Evolutionary conservation across 176 grass and related monocot species (phyloP).

Genomic region (Metroxylon sagu): DNA sequence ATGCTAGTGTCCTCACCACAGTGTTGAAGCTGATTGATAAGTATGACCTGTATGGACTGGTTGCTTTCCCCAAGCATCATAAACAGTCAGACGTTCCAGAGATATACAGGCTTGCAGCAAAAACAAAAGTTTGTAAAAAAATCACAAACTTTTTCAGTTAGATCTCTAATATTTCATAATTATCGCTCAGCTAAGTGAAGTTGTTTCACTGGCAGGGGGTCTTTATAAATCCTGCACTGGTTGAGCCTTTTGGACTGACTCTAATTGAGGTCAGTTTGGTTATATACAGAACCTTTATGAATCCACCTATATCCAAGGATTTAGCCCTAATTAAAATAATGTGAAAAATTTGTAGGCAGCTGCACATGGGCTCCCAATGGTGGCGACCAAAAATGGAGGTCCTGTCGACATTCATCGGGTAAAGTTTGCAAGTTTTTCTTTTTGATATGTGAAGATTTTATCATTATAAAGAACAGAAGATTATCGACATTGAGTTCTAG

Average conservation of each 20-base stretch:
- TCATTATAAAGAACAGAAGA: too few species aligned
- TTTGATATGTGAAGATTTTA: too few species aligned
- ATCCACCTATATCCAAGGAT: neutral
- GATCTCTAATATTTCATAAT: neutral
- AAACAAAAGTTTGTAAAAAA: constrained; percentile 49
- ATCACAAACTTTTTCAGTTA: neutral
- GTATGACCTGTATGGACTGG: constrained; percentile 91
- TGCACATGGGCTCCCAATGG: constrained; percentile 88
- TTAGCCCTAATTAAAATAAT: neutral
- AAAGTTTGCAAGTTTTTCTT: constrained; percentile 13
- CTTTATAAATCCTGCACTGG: constrained; percentile 97
- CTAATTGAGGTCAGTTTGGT: constrained; percentile 63
- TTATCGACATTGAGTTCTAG: too few species aligned
- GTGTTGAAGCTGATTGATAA: constrained; percentile 90
- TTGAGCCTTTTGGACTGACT: constrained; percentile 95
- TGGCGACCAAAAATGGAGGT: constrained; percentile 96
- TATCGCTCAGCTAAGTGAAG: neutral
- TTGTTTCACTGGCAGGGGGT: constrained; percentile 48
- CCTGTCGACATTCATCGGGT: constrained; percentile 86
- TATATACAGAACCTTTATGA: constrained; percentile 4
- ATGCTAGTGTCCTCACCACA: constrained; percentile 69
- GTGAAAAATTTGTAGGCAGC: constrained; percentile 43
- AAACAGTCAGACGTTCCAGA: constrained; percentile 88
- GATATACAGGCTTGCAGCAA: constrained; percentile 77
- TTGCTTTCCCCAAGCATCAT: constrained; percentile 95